Evolutionary conservation across 768 basidiomycete species (phyloP), one percentile per base, ranked within the genome.

Genomic region (Tricholoma sp.): DNA sequence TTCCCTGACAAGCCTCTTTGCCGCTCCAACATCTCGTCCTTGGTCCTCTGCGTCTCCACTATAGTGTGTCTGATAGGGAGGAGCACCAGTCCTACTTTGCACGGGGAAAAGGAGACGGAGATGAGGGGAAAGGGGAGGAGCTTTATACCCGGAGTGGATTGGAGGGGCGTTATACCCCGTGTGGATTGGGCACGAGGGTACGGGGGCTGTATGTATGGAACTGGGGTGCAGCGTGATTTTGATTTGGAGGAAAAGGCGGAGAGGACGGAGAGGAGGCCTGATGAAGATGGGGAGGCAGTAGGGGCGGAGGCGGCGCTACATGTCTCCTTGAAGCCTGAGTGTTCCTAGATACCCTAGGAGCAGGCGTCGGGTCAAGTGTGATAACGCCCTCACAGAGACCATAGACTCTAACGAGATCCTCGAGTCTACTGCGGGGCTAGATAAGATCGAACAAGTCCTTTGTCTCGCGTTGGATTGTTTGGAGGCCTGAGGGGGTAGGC

Each of bases 381-480:
- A 80, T 68, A 2, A 80, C 69, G 9, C 76, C 77, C n/a, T 75
- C 69, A 20, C 68, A 62, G 0, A 72, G 45, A 0, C 78, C 78
- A 56, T 76, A 76, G 2, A 68, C 61, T 36, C 79, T 62, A 8
- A 91, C 76, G 36, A 93, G 76, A 66, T 93, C 91, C 68, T 93
- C 91, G n/a, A 88, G 66, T 18, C 91, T 74, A 29, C 82, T 80
- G 50, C 83, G 80, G 4, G 91, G 91, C 70, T 93, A 88, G 61
- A 75, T 78, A 53, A 88, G 78, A 59, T 88, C 87, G 66, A 93
- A 92, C 24, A 93, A 71, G 63, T 92, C 91, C 57, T 83, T 84
- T 0, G 90, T 89, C 66, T 93, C 91, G 58, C 90, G 83, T 63
- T 91, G 89, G 33, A 79, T 62, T 31, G 79, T 75, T 18, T 74